Conservation (phyloP, 495 filamentous ascomycete species). For the Hyaloscypha hepaticicola region DNA sequence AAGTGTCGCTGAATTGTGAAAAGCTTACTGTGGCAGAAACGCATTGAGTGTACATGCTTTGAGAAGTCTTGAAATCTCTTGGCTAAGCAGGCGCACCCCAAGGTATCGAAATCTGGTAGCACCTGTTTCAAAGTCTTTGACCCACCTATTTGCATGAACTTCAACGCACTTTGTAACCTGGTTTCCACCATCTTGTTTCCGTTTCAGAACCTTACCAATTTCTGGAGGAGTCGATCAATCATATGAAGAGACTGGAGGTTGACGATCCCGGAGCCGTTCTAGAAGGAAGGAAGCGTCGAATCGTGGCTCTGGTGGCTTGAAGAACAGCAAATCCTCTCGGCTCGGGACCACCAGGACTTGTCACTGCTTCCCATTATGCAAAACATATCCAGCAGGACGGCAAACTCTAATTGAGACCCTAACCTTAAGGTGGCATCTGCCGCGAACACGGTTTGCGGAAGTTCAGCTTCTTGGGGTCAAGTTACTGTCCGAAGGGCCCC, state of each 20-base stretch:
- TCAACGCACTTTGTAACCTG: not conserved
- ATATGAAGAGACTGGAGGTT: not conserved
- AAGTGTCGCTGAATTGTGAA: not conserved
- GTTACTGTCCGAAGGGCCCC: too few species aligned
- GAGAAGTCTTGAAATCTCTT: not conserved
- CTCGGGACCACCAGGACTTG: not conserved
- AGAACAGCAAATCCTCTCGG: not conserved
- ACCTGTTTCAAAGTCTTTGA: not conserved
- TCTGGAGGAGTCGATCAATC: not conserved
- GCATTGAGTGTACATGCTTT: not conserved
- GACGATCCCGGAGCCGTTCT: not conserved
- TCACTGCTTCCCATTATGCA: not conserved
- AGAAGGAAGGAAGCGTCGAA: not conserved
- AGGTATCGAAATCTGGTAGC: not conserved
- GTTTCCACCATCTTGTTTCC: not conserved
- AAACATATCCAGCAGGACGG: not conserved
- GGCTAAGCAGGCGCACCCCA: not conserved
- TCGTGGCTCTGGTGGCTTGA: not conserved
- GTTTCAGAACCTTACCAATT: too few species aligned
- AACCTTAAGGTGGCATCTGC: not conserved
- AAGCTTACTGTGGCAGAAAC: not conserved
- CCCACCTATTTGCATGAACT: not conserved
- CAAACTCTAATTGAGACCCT: not conserved
- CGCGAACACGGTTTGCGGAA: not conserved
- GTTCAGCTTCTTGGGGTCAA: too few species aligned